phyloP scores from a whole-genome alignment of 75 land plant species.

The Cupressus sempervirens region DNA sequence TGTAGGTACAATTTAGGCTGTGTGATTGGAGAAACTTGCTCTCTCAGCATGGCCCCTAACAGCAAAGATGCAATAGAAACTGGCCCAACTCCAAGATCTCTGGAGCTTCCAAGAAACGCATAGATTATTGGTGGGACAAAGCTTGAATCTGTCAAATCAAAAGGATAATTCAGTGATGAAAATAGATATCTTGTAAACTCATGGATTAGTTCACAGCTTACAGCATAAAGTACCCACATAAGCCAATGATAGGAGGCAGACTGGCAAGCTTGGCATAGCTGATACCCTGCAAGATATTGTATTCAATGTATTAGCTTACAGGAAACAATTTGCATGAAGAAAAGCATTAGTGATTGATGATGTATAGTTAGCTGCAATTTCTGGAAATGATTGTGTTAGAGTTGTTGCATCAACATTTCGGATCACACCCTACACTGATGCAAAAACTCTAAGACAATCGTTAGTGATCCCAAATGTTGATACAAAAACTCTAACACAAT shows the following conservation, averaged over 20 bases:
- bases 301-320: background rate
- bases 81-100: conserved; percentile 65
- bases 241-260: conserved; percentile 71
- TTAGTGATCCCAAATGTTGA: too few species aligned
- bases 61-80: conserved; percentile 67
- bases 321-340: background rate
- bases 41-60: conserved; percentile 48
- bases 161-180: background rate
- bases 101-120: conserved; percentile 55
- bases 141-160: conserved; percentile 49
- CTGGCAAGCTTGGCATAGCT: conserved; percentile 81
- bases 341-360: background rate
- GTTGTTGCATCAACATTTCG: too few species aligned
- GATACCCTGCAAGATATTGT: conserved; percentile 49
- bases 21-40: conserved; percentile 26
- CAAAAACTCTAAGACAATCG: too few species aligned
- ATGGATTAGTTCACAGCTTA: background rate
- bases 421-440: too few species aligned
- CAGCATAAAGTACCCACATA: conserved; percentile 46
- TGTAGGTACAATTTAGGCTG: conserved; percentile 31
- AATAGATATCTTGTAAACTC: background rate
- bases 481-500: too few species aligned
- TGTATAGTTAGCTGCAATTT: too few species aligned
- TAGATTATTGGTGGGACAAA: conserved; percentile 68
- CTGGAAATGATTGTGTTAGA: too few species aligned